Evolutionary conservation across 257 asterid species (phyloP).

Genomic region (Nicotiana otophora): DNA sequence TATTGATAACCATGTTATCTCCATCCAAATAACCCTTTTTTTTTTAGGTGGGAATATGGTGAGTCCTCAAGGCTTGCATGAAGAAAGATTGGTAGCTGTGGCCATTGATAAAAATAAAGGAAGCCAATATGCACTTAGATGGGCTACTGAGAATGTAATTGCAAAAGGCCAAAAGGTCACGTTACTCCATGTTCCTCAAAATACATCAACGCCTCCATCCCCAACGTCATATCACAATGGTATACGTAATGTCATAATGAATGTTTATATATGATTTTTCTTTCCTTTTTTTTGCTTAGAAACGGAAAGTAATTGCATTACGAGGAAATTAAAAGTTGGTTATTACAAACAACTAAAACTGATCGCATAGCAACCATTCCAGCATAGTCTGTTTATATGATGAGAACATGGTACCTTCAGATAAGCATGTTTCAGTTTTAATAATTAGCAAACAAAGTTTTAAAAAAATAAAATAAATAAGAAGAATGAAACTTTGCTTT

Average conservation of each 20-base stretch:
- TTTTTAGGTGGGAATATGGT: background rate
- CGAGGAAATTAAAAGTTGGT: too few species aligned
- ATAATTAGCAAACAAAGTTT: too few species aligned
- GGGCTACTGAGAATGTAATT: constrained; percentile 15
- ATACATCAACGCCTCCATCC: background rate
- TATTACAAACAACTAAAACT: too few species aligned
- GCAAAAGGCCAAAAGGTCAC: constrained; percentile 13
- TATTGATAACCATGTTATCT: background rate
- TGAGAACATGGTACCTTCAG: too few species aligned
- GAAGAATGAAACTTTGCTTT: too few species aligned
- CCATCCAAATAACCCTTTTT: background rate
- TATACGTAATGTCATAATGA: background rate
- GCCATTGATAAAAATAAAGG: constrained; percentile 15
- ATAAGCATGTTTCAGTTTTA: too few species aligned
- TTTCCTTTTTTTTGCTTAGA: too few species aligned
- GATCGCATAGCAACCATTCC: too few species aligned
- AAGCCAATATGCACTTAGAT: constrained; percentile 19
- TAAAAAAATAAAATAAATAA: too few species aligned
- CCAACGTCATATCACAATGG: background rate
- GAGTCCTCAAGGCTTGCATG: constrained; percentile 3
- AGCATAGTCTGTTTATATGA: too few species aligned
- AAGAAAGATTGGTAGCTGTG: constrained; percentile 14
- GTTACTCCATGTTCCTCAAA: constrained; percentile 11
- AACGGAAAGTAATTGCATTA: too few species aligned
- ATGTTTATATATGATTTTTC: too few species aligned